phyloP scores from a whole-genome alignment of 148 eudicot genomes.

The Cornus suecica region DNA sequence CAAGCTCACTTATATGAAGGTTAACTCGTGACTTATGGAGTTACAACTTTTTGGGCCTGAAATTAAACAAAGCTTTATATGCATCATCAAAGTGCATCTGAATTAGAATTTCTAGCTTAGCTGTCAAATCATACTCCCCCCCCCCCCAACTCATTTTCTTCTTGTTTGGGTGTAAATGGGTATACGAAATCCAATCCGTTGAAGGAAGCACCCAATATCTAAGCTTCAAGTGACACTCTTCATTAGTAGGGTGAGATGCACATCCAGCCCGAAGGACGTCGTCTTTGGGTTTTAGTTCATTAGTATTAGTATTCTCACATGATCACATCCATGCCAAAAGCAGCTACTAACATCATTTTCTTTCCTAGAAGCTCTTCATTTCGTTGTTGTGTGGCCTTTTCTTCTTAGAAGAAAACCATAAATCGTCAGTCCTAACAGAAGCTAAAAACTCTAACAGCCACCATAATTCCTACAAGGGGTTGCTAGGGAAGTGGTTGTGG shows the following conservation, averaged over 20 bases:
- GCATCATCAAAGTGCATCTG: constrained; percentile 85
- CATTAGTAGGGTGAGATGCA: constrained; percentile 91
- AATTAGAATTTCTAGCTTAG: constrained; percentile 61
- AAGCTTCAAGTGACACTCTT: constrained; percentile 95
- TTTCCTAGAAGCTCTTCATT: constrained; percentile 40
- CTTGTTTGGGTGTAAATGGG: constrained; percentile 53
- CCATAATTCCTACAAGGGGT: constrained; percentile 63
- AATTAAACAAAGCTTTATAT: constrained; percentile 84
- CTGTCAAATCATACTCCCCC: constrained; percentile 73
- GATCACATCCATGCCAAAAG: constrained; percentile 98
- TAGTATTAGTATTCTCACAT: constrained; percentile 57
- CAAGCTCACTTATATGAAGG: too few species aligned
- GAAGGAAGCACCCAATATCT: constrained; percentile 99
- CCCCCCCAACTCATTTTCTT: constrained; percentile 46
- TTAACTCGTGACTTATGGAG: too few species aligned
- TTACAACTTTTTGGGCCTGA: too few species aligned
- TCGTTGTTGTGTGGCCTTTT: constrained; percentile 30
- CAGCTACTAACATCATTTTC: constrained; percentile 63
- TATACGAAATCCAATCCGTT: constrained; percentile 78
- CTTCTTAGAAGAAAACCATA: constrained; percentile 41
- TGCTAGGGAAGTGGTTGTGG: too few species aligned
- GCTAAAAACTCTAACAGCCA: constrained; percentile 38
- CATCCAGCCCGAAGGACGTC: constrained; percentile 89
- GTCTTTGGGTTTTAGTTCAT: constrained; percentile 96
- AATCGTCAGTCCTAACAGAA: constrained; percentile 33